Base-by-base conservation (phyloP, 208 protist species). In the Acanthamoeba lenticulata region DNA sequence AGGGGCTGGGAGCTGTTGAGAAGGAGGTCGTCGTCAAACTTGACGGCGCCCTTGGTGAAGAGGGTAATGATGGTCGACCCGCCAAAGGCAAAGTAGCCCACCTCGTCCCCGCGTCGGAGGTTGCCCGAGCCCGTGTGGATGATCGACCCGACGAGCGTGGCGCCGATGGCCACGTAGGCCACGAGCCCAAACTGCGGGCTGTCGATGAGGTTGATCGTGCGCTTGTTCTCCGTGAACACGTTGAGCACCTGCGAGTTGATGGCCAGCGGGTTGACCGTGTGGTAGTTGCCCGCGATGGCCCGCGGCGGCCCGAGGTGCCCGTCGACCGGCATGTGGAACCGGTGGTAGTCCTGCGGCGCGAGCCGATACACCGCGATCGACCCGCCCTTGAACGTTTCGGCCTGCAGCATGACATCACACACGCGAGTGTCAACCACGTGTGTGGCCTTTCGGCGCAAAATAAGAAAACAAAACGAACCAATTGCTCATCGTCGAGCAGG, bases 21-120 rank as follows among this genome's bases (percentile, higher is more conserved):
- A 6, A 97, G 0, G 36, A 98, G 85, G 60, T 98, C 97, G 27
- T 74, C 55, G 52, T 98, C 97, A n/a, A 95, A 97, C 44, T 85
- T 40, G 42, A 98, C 90, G 1, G 49, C 69, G 44, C 86, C 92
- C 38, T 95, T 94, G 34, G 92, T 34, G 88, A 98, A 98, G n/a
- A 98, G 72, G 9, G 96, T 29, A 6, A 98, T n/a, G 52, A 98
- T 94, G 0, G 97, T 98, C 1, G 94, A 96, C 24, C 97, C 97
- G 42, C 97, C 97, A 90, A 97, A 98, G 15, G 96, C 97, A 94
- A 98, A 98, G 94, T 98, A 98, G 36, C 97, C 97, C 42, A 95
- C 44, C 95, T 98, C 97, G 55, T 98, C 97, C 38, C 97, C 97
- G 57, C 96, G 27, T 11, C 88, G 2, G 40, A 94, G 34, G 32